phyloP scores from a whole-genome alignment of 305 asterid genomes.

The Plantago lanceolata region DNA sequence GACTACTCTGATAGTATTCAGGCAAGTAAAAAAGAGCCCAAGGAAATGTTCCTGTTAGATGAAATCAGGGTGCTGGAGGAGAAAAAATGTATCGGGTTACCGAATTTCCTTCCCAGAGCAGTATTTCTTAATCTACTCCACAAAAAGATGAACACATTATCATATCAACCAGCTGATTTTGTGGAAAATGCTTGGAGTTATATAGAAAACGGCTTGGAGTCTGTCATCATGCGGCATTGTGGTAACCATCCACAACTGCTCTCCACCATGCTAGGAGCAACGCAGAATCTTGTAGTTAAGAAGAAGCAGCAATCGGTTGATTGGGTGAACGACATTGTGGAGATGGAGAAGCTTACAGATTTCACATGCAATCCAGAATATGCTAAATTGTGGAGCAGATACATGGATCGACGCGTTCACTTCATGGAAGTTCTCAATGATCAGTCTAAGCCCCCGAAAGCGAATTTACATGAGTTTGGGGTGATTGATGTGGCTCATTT shows the following conservation, averaged over 20 bases:
- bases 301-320: slow-evolving; percentile 9
- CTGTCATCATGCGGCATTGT: slow-evolving; percentile 23
- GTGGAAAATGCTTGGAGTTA: slow-evolving; percentile 22
- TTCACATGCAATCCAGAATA: slow-evolving; percentile 26
- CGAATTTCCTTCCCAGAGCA: slow-evolving; percentile 1
- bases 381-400: slow-evolving; percentile 1
- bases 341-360: slow-evolving; percentile 16
- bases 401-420: slow-evolving; percentile 3
- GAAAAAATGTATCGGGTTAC: slow-evolving; percentile 3
- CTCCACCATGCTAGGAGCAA: neutral
- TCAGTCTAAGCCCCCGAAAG: neutral
- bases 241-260: slow-evolving; percentile 25
- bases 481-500: slow-evolving; percentile 2
- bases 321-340: neutral
- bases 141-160: slow-evolving; percentile 18
- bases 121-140: slow-evolving; percentile 24
- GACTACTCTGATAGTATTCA: slow-evolving; percentile 4
- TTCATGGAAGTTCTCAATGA: slow-evolving; percentile 18
- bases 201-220: slow-evolving; percentile 6
- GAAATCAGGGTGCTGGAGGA: slow-evolving; percentile 30
- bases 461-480: neutral
- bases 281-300: neutral
- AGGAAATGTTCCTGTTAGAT: slow-evolving; percentile 22
- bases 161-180: slow-evolving; percentile 20
- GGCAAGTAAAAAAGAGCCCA: neutral